Percentiles rank a stretch among this genome's conserved stretches.
Conservation (phyloP, 768 basidiomycete species). For the Xerocomus potaroensis region DNA sequence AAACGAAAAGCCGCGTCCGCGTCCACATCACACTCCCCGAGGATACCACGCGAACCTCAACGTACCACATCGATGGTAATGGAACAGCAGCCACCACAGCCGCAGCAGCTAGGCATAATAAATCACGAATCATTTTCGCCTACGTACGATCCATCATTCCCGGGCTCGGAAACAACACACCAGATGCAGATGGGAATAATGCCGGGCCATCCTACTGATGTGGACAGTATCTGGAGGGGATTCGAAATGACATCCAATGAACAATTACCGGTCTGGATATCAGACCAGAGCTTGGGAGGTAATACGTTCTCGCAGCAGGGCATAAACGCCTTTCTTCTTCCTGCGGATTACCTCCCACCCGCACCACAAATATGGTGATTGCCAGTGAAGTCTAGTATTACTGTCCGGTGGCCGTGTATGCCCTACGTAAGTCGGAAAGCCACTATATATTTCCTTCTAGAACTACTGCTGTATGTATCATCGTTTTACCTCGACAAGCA, state of each 20-base stretch:
- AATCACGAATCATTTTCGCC: conserved; percentile 53
- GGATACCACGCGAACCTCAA: conserved; percentile 50
- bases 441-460: conserved; percentile 14
- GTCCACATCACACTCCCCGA: conserved; percentile 61
- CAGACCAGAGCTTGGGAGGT: conserved; percentile 78
- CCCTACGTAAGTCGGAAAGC: conserved; percentile 19
- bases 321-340: conserved; percentile 82
- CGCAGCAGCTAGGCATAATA: conserved; percentile 23
- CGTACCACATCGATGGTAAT: conserved; percentile 45
- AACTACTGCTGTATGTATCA: conserved; percentile 1
- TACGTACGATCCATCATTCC: conserved; percentile 46
- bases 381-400: conserved; percentile 14
- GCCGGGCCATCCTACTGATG: conserved; percentile 27
- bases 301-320: conserved; percentile 73
- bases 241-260: conserved; percentile 70
- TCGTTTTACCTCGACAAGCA: background rate
- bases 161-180: conserved; percentile 30
- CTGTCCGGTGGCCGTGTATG: conserved; percentile 23
- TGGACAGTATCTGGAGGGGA: conserved; percentile 73
- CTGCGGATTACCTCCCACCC: conserved; percentile 66
- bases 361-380: conserved; percentile 75
- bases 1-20: conserved; percentile 54
- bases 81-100: conserved; percentile 40
- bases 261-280: conserved; percentile 82
- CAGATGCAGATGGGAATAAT: conserved; percentile 30